phyloP scores from a whole-genome alignment of 805 yeast genomes.

The Citeromyces nyonsensis region DNA sequence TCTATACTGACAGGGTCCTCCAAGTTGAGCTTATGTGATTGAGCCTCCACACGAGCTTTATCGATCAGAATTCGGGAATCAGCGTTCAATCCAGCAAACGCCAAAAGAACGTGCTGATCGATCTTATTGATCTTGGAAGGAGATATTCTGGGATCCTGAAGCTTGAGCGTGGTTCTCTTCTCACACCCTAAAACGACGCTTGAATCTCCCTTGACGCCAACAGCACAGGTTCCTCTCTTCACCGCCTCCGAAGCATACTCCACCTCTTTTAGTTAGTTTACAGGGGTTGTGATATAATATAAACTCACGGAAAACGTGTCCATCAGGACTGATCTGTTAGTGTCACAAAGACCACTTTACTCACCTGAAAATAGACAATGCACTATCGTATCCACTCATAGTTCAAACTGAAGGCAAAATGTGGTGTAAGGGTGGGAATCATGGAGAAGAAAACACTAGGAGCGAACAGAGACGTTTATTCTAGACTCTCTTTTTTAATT shows the following conservation, averaged over 20 bases:
- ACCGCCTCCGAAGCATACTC: constrained; percentile 97
- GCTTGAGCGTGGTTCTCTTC: constrained; percentile 84
- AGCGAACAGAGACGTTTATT: constrained; percentile 32
- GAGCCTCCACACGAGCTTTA: constrained; percentile 93
- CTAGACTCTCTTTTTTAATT: constrained; percentile 41
- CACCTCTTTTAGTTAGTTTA: constrained; percentile 35
- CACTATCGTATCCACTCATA: constrained; percentile 99
- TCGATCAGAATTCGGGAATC: constrained; percentile 92
- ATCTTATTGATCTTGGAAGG: constrained; percentile 88
- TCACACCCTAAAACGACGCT: constrained; percentile 94
- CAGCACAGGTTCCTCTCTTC: constrained; percentile 95
- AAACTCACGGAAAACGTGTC: constrained; percentile 83
- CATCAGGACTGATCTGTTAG: constrained; percentile 65
- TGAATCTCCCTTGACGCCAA: constrained; percentile 84
- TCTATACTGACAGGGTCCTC: constrained; percentile 91
- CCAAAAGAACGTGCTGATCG: constrained; percentile 80
- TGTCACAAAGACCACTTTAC: constrained; percentile 13
- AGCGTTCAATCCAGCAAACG: constrained; percentile 97
- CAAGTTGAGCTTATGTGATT: constrained; percentile 81
- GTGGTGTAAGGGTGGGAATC: too few species aligned
- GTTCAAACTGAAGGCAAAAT: constrained; percentile 1
- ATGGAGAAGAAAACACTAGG: too few species aligned
- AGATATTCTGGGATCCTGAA: constrained; percentile 93
- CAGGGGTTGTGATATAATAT: neutral
- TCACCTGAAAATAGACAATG: constrained; percentile 89